A percentile compares a stretch with the other conserved stretches of the same genome.
Evolutionary conservation across 1,284 basidiomycete genomes (phyloP).

Genomic region (Moesziomyces globuligerus): DNA sequence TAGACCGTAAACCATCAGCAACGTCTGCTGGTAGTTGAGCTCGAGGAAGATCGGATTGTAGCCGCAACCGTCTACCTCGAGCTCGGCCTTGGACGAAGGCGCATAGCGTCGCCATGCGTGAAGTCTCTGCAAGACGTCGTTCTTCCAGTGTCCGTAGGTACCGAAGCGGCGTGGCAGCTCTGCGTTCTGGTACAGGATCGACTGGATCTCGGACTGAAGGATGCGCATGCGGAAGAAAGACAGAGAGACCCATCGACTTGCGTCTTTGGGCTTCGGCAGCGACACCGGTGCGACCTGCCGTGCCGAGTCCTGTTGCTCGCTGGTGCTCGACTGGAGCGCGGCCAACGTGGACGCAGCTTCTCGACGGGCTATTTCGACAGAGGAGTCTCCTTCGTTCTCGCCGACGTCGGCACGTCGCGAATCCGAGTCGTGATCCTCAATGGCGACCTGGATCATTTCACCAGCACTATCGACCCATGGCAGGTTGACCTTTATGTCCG

Average conservation of each 20-base stretch:
- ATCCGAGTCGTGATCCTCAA: slow-evolving; percentile 7
- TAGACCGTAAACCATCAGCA: slow-evolving; percentile 48
- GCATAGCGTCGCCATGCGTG: slow-evolving; percentile 45
- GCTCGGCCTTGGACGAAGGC: slow-evolving; percentile 40
- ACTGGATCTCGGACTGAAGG: slow-evolving; percentile 48
- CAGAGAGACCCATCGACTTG: slow-evolving; percentile 46
- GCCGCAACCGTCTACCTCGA: slow-evolving; percentile 39
- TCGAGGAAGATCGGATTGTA: slow-evolving; percentile 54
- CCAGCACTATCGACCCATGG: slow-evolving; percentile 37
- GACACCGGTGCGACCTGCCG: slow-evolving; percentile 6
- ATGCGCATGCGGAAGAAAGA: slow-evolving; percentile 52
- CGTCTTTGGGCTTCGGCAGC: slow-evolving; percentile 35
- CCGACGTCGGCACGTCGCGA: slow-evolving; percentile 4
- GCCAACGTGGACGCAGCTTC: slow-evolving; percentile 47
- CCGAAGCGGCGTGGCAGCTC: slow-evolving; percentile 49
- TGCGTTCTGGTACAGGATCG: slow-evolving; percentile 43
- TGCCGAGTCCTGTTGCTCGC: slow-evolving; percentile 9
- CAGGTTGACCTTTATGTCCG: slow-evolving; percentile 44
- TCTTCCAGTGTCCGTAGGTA: slow-evolving; percentile 44
- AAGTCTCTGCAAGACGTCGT: slow-evolving; percentile 39
- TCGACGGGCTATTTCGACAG: slow-evolving; percentile 35
- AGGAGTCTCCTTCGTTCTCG: slow-evolving; percentile 30
- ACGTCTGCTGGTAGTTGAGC: slow-evolving; percentile 53
- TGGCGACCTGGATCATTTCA: slow-evolving; percentile 30
- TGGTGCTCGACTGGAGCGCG: slow-evolving; percentile 26